Evolutionary conservation across 306 rosid species (phyloP), one percentile per base, ranked within the genome.

Genomic region (Herpetospermum pedunculosum): DNA sequence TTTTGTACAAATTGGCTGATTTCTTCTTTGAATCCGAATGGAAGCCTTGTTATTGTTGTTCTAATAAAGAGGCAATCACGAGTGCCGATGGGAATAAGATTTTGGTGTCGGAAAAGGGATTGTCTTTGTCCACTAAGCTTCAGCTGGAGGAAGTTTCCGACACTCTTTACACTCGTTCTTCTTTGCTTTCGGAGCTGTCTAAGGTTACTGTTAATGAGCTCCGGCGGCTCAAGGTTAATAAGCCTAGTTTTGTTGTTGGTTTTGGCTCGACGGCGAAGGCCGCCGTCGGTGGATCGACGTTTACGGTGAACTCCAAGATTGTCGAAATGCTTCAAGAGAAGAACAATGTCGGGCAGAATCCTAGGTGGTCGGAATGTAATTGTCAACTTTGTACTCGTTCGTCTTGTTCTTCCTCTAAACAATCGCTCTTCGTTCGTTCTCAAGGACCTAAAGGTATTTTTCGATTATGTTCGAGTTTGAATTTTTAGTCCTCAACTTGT

Each of bases 291-390:
- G n/a, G 85, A 25, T 78, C 91, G 6, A 50, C 77, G 7, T 85
- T 88, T 74, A 80, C 85, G 0, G 89, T 84, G 0, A 86, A 89
- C 80, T 86, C 88, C 28, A 85, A 90, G 78, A 77, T 91, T 7
- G 85, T 94, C 5, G 92, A 91, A 76, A 91, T 94, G 96, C 90
- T 94, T 60, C 84, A 88, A 46, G 96, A 88, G 0, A 90, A 88
- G 82, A 77, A 87, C 23, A 77, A 84, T 1, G 83, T 82, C 13
- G 75, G 76, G 2, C 76, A 75, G 6, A 44, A 30, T 47, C 5
- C 96, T 3, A 80, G 99, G 29, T 95, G 99, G 99, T 95, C 99
- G 0, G 99, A 95, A 44, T 95, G 99, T 67, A 90, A 88, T 70
- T 95, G 99, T 71, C 73, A 84, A 59, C 52, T 83, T 8, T 95